Base-by-base conservation (phyloP, 2,329 filamentous ascomycete species). In the Boeremia exigua region DNA sequence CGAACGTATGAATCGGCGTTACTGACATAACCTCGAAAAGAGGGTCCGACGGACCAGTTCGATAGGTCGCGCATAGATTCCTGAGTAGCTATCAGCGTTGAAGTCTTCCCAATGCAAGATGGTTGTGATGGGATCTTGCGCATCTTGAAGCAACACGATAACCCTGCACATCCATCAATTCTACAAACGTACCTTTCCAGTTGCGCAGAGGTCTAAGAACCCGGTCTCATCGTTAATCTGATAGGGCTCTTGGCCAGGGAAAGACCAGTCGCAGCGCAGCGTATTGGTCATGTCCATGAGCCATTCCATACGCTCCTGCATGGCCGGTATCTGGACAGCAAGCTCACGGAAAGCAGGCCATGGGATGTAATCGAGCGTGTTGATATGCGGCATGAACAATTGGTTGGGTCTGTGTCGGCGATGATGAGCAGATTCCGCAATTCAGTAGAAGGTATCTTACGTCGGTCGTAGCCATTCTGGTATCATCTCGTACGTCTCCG, bases 281-380 rank as follows among this genome's bases (percentile, higher is more conserved):
- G 38, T 61, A 1, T 58, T 45, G 27, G 59, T 58, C 61, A 67
- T 61, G 19, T 68, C 66, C 59, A 66, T 54, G 15, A 68, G 46
- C 59, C 63, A 68, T 42, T 65, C 61, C 64, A 68, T 67, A 6
- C 54, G 59, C 49, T 66, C 58, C 29, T 68, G 66, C 66, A 68
- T 68, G 8, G 60, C 55, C 0, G 66, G 64, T 25, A 68, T 61
- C 40, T 68, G 64, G 11, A 65, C 64, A 12, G 56, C 59, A 14
- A 65, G 59, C 42, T 68, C 66, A 11, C 66, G 64, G 17, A 68
- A 68, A 2, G 66, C 66, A 8, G 66, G 66, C 66, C 66, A 68
- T 12, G 59, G 45, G 19, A 68, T 43, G 27, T 60, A 67, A 28
- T 68, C 66, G 27, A 67, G 47, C 12, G 62, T 63, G 14, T 36